Percentiles rank a stretch among this genome's conserved stretches.
Evolutionary conservation across 805 yeast genomes (phyloP).

Genomic region (Wickerhamomyces queroliae): DNA sequence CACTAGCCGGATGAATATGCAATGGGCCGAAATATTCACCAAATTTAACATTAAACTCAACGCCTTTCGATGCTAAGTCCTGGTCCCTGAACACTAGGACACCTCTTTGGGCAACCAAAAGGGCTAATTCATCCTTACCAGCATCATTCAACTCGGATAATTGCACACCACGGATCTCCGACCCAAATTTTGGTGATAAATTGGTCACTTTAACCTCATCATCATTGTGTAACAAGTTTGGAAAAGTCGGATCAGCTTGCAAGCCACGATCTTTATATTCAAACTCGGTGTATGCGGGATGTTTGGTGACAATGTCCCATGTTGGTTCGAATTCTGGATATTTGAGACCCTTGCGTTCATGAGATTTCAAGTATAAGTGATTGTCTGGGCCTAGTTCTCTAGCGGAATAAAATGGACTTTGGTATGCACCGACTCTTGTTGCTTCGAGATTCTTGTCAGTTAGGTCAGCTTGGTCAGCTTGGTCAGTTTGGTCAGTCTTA

Average conservation of each 20-base stretch:
- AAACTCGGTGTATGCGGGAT: slow-evolving; percentile 11
- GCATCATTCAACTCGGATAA: slow-evolving; percentile 42
- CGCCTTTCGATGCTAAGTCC: slow-evolving; percentile 38
- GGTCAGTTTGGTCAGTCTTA: too few relatives aligned
- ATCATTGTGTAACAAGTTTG: slow-evolving; percentile 16
- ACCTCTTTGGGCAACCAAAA: slow-evolving; percentile 40
- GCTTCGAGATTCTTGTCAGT: too few relatives aligned
- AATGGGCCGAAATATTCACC: slow-evolving; percentile 41
- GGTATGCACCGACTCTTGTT: not conserved
- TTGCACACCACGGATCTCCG: slow-evolving; percentile 54
- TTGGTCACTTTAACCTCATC: slow-evolving; percentile 24
- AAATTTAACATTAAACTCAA: slow-evolving; percentile 35
- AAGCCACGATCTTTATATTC: slow-evolving; percentile 14
- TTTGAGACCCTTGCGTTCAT: slow-evolving; percentile 8
- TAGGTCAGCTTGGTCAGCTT: too few relatives aligned
- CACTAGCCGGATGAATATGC: slow-evolving; percentile 31
- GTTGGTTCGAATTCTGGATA: slow-evolving; percentile 23
- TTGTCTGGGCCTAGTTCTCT: not conserved
- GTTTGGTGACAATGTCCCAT: slow-evolving; percentile 17
- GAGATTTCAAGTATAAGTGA: not conserved
- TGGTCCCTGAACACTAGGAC: slow-evolving; percentile 45
- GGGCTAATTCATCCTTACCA: slow-evolving; percentile 62
- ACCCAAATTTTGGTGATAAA: slow-evolving; percentile 64
- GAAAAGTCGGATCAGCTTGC: slow-evolving; percentile 12
- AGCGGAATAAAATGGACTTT: not conserved